Conservation (phyloP, 768 basidiomycete genomes). For the Leccinum longicurvipes region DNA sequence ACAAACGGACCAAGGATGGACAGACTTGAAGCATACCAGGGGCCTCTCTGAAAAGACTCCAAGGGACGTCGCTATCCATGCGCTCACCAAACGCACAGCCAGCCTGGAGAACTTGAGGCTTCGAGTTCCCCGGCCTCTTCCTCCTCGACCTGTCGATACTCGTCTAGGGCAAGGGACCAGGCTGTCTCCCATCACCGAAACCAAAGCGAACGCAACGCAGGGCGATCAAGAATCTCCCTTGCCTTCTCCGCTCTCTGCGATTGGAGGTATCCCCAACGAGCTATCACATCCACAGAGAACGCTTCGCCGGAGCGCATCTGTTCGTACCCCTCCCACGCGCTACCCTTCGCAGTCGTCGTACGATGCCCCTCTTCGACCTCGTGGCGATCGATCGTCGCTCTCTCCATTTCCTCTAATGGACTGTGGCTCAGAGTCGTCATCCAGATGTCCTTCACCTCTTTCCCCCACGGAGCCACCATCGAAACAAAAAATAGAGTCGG, state of each 20-base stretch:
- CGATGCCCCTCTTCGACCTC: slow-evolving; percentile 16
- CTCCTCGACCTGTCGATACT: slow-evolving; percentile 14
- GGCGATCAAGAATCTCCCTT: slow-evolving; percentile 13
- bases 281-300: slow-evolving; percentile 31
- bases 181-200: slow-evolving; percentile 1
- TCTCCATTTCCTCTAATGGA: slow-evolving; percentile 6
- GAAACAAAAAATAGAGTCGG: slow-evolving; percentile 4
- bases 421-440: slow-evolving; percentile 11
- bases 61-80: not conserved
- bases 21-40: slow-evolving; percentile 10
- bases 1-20: slow-evolving; percentile 12
- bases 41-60: slow-evolving; percentile 5
- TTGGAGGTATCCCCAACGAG: slow-evolving; percentile 36
- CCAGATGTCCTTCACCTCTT: slow-evolving; percentile 20
- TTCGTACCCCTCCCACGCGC: slow-evolving; percentile 19
- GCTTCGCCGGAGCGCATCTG: slow-evolving; percentile 21
- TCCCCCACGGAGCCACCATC: not conserved
- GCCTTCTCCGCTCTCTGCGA: slow-evolving; percentile 34
- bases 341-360: slow-evolving; percentile 21
- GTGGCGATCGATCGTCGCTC: slow-evolving; percentile 4
- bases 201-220: not conserved
- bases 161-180: not conserved
- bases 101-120: not conserved
- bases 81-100: slow-evolving; percentile 2
- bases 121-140: slow-evolving; percentile 26